Evolutionary conservation across 192 early-diverging fungal genomes (phyloP), one percentile per base, ranked within the genome.

Genomic region (Lunasporangiospora selenospora): DNA sequence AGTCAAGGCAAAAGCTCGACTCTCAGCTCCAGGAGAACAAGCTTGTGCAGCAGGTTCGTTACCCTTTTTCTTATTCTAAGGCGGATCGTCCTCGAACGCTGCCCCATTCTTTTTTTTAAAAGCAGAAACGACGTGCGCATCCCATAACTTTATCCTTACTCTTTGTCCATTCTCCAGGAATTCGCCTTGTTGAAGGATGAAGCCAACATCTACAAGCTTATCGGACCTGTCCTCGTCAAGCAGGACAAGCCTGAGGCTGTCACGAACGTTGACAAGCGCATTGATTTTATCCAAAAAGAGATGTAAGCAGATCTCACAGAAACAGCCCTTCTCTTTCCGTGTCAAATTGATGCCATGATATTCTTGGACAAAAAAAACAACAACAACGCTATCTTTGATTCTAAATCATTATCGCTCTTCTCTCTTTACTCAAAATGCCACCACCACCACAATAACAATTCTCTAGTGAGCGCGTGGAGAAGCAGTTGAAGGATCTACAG

Each of bases 11-110:
- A 58, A 88, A 88, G 59, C 84, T 99, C 16, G 95, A 99, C 63
- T 97, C 97, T 26, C 97, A 99, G 76, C 81, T 95, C 34, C 91
- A 96, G 57, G 97, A 99, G 56, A 99, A 99, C 80, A 92, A 95
- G 66, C 58, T 93, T 56, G 95, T 99, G 13, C 80, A 91, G 55
- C 90, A 91, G 71, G 90, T 92, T 78, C n/a, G 18, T 75, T 50
- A 36, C 27, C 19, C 26, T 19, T 19, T 10, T 13, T 41, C 29
- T 38, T 34, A 29, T 19, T 13, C 0, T 27, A n/a, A 16, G n/a
- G 4, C 3, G 37, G 4, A 36, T 18, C 12, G 11, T 56, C 27
- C 18, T 55, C 18, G 26, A 24, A 21, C 21, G 3, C 44, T 0
- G 13, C 18, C 31, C 57, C 16, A 24, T 67, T 36, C n/a, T 2